Evolutionary conservation across 2,329 filamentous ascomycete genomes (phyloP).

Genomic region (Epichloe sp.): DNA sequence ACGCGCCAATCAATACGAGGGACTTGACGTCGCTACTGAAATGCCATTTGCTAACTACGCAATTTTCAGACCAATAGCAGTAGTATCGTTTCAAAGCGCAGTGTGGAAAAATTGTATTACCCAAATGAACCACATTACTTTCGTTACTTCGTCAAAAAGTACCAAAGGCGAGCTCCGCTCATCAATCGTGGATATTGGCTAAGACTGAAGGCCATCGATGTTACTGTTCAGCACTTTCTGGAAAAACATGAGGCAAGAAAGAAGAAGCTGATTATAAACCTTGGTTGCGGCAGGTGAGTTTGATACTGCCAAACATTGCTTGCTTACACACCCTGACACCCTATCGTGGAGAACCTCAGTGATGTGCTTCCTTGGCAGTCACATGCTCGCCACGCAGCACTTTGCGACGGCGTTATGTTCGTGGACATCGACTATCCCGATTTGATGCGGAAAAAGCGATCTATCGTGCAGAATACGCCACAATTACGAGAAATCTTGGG

Average conservation of each 20-base stretch:
- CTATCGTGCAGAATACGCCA: conserved; percentile 49
- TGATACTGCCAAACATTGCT: neutral
- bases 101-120: conserved; percentile 81
- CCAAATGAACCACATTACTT: conserved; percentile 70
- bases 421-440: conserved; percentile 80
- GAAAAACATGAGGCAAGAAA: conserved; percentile 29
- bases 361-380: conserved; percentile 82
- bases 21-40: neutral
- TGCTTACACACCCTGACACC: neutral
- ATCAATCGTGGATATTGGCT: conserved; percentile 88
- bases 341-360: conserved; percentile 29
- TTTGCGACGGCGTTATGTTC: conserved; percentile 50
- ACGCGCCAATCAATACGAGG: neutral
- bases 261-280: conserved; percentile 66
- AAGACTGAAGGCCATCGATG: conserved; percentile 69
- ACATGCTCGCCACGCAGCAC: conserved; percentile 49
- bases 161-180: conserved; percentile 68
- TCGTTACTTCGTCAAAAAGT: conserved; percentile 75
- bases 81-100: conserved; percentile 84
- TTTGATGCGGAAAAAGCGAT: conserved; percentile 61
- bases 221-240: conserved; percentile 63
- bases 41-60: neutral
- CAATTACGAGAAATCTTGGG: conserved; percentile 35
- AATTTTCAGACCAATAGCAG: conserved; percentile 63
- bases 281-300: conserved; percentile 81